These are phyloP conservation scores for Stachybotrys elegans DNA, from an alignment of 2,329 filamentous ascomycete species.

Conservation along the genomic window DNA sequence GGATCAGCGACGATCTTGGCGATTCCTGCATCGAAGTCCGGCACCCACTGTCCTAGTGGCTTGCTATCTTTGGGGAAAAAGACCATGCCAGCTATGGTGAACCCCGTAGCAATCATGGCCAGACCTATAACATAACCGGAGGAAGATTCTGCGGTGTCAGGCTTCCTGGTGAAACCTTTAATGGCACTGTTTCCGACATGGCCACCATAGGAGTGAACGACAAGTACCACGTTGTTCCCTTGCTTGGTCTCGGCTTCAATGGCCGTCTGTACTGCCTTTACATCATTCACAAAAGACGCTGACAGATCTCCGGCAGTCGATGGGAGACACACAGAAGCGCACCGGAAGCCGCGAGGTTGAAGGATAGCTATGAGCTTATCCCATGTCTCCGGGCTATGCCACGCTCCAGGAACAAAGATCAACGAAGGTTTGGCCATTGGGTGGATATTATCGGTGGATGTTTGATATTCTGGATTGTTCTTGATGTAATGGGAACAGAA, in stretches of 20 bases:
- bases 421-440: too few species aligned
- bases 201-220: slow-evolving; percentile 45
- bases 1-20: slow-evolving; percentile 32
- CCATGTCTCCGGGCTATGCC: slow-evolving; percentile 37
- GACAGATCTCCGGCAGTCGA: slow-evolving; percentile 27
- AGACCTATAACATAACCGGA: slow-evolving; percentile 36
- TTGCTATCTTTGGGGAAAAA: slow-evolving; percentile 35
- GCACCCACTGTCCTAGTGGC: slow-evolving; percentile 35
- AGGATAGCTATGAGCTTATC: slow-evolving; percentile 27
- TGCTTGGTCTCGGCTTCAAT: slow-evolving; percentile 28
- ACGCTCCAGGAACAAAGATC: slow-evolving; percentile 44
- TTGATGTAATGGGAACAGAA: too few species aligned
- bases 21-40: slow-evolving; percentile 33
- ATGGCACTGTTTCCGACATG: slow-evolving; percentile 39
- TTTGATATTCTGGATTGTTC: too few species aligned
- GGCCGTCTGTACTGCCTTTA: slow-evolving; percentile 29
- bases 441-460: too few species aligned
- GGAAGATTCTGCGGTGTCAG: not conserved
- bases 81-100: slow-evolving; percentile 25
- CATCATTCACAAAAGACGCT: slow-evolving; percentile 35
- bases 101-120: slow-evolving; percentile 39
- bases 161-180: slow-evolving; percentile 30
- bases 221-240: slow-evolving; percentile 38
- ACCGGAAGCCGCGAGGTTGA: slow-evolving; percentile 23
- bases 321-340: slow-evolving; percentile 30